A percentile compares a stretch with the other conserved stretches of the same genome.
phyloP scores from a whole-genome alignment of 139 green algal species.

The Closterium sp. region DNA sequence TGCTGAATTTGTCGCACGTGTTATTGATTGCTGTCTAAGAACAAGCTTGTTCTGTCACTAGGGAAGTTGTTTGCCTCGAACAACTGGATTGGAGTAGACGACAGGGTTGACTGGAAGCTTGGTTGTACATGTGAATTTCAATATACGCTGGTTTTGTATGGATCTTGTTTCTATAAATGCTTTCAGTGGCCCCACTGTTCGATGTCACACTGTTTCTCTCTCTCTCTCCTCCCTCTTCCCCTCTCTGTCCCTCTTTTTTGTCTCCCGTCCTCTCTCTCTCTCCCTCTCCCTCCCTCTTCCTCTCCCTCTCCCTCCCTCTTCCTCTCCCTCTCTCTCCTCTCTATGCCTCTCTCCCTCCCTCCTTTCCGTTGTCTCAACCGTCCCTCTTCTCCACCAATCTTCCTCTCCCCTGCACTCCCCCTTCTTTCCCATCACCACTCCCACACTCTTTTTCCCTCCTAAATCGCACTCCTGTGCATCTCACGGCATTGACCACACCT shows the following conservation, averaged over 20 bases:
- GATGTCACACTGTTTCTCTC: neutral
- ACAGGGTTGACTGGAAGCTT: neutral
- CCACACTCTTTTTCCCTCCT: neutral
- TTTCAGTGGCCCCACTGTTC: neutral
- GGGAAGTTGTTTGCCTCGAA: too few species aligned
- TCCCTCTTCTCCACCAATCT: neutral
- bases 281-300: neutral
- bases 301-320: neutral
- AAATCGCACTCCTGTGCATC: neutral
- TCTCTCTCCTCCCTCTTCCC: neutral
- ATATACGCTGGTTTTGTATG: neutral
- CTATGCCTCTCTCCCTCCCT: neutral
- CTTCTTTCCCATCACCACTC: neutral
- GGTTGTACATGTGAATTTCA: neutral
- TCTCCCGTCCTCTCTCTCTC: neutral
- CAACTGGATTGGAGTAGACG: neutral
- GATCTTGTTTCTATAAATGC: neutral
- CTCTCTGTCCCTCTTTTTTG: neutral
- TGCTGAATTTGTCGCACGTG: too few species aligned
- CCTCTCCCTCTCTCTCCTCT: neutral
- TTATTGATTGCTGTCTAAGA: too few species aligned
- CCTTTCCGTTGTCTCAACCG: too few species aligned
- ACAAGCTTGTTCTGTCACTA: too few species aligned
- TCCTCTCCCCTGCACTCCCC: neutral
- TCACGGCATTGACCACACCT: neutral